Base-by-base conservation (phyloP, 306 rosid species). In the Vicia sativa region DNA sequence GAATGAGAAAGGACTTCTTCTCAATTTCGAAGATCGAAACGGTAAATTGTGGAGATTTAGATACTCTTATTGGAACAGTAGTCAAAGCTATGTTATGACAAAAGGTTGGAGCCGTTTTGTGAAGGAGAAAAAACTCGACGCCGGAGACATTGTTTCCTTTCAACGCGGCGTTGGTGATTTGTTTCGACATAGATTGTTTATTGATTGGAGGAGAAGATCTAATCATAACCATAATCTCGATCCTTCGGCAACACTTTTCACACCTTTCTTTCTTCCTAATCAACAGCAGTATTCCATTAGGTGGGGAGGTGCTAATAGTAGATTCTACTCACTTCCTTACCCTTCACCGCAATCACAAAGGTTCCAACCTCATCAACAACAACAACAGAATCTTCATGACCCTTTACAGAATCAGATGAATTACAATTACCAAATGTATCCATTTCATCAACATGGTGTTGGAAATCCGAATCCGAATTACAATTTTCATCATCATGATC, bases 51-150 rank as follows among this genome's bases (percentile, higher is more conserved):
- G 97, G 97, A 67, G 97, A 62, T 91, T 91, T 79, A 72, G 97
- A 59, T 91, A 91, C 85, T 91, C 96, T 0, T 91, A 91, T 66
- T 91, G 97, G 97, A 91, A 86, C 61, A 88, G 96, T 65, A 88
- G 96, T 83, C 97, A 91, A 75, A 91, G 97, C 81, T 91, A 88
- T 72, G 97, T 91, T 37, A 91, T 91, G 91, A 91, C 97, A 21
- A 91, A 88, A 46, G 97, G 97, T 0, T 91, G 97, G 97, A 91
- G 97, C 67, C 87, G 97, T 19, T 91, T 91, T 62, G 97, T 91
- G 1, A 91, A 88, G 64, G 97, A 91, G 71, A 91, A 91, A 77
- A 86, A 83, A 71, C 91, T 91, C 6, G 89, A 86, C 7, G 92
- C 97, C 2, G 97, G 97, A 0, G 97, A 91, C 78, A 63, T 86